Evolutionary conservation across 2,329 filamentous ascomycete species (phyloP).

Genomic region (Venturia asperata): DNA sequence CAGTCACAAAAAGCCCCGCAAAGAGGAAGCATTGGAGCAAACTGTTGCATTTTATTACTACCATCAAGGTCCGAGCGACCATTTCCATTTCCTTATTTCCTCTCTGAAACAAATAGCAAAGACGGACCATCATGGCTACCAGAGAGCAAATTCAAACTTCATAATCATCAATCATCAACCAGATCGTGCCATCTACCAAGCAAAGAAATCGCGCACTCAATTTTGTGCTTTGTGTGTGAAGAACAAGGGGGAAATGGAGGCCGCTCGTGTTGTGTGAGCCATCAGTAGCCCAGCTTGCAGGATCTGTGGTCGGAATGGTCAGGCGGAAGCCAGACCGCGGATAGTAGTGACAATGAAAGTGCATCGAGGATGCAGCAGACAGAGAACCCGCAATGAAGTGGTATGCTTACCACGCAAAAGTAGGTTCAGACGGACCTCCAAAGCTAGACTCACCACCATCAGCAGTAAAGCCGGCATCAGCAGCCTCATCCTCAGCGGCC

Average conservation of each 20-base stretch:
- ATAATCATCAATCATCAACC: neutral
- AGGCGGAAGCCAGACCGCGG: neutral
- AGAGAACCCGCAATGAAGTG: neutral
- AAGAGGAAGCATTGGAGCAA: neutral
- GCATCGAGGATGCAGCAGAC: constrained; percentile 1
- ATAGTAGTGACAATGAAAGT: neutral
- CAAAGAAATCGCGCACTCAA: constrained; percentile 2
- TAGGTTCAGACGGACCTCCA: neutral
- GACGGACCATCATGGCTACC: neutral
- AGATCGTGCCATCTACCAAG: neutral
- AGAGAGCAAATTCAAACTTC: constrained; percentile 2
- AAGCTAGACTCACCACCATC: neutral
- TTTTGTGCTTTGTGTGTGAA: neutral
- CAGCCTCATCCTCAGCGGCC: neutral
- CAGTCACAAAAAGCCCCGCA: neutral
- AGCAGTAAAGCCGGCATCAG: constrained; percentile 3
- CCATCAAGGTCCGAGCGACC: neutral
- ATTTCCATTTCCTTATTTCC: neutral
- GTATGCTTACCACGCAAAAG: neutral
- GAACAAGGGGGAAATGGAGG: neutral
- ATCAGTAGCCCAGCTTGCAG: constrained; percentile 1
- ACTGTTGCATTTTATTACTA: neutral
- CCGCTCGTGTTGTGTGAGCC: neutral
- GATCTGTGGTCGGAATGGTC: neutral
- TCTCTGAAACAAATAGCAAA: neutral